A percentile compares a stretch with the other conserved stretches of the same genome.
These are phyloP conservation scores for Didymosphaeria variabile DNA, from an alignment of 2,329 filamentous ascomycete species.

Conservation along the genomic window DNA sequence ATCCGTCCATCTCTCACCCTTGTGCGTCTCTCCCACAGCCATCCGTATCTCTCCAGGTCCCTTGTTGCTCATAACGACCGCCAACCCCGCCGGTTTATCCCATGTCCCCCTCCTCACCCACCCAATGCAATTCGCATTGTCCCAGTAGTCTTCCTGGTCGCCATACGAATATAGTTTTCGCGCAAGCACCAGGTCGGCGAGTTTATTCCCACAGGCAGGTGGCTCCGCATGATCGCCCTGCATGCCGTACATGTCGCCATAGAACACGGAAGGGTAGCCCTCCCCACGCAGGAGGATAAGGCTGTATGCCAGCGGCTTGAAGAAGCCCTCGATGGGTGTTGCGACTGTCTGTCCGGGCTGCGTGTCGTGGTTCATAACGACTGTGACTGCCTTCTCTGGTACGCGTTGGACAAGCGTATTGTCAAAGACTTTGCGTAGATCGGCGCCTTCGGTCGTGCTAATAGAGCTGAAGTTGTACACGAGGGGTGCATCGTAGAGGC, in stretches of 20 bases:
- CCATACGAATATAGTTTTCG: constrained; percentile 74
- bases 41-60: constrained; percentile 62
- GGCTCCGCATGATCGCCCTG: constrained; percentile 63
- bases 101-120: constrained; percentile 65
- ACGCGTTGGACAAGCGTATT: constrained; percentile 64
- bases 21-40: constrained; percentile 67
- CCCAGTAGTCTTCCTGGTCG: constrained; percentile 70
- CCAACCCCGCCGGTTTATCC: constrained; percentile 58
- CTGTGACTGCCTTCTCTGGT: constrained; percentile 69
- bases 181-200: constrained; percentile 68
- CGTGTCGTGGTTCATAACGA: constrained; percentile 79
- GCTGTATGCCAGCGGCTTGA: constrained; percentile 76
- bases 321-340: constrained; percentile 69
- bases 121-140: constrained; percentile 68
- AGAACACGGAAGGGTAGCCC: constrained; percentile 74
- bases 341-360: constrained; percentile 70
- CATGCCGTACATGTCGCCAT: constrained; percentile 74
- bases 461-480: constrained; percentile 72
- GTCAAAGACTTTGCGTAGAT: constrained; percentile 72
- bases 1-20: constrained; percentile 71
- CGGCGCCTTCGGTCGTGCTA: constrained; percentile 64
- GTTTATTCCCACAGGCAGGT: constrained; percentile 59
- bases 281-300: constrained; percentile 72
- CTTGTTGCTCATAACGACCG: constrained; percentile 62
- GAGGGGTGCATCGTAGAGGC: constrained; percentile 73